These are phyloP conservation scores for Hypoxylon sp. DNA, from an alignment of 2,329 filamentous ascomycete species.

Conservation along the genomic window DNA sequence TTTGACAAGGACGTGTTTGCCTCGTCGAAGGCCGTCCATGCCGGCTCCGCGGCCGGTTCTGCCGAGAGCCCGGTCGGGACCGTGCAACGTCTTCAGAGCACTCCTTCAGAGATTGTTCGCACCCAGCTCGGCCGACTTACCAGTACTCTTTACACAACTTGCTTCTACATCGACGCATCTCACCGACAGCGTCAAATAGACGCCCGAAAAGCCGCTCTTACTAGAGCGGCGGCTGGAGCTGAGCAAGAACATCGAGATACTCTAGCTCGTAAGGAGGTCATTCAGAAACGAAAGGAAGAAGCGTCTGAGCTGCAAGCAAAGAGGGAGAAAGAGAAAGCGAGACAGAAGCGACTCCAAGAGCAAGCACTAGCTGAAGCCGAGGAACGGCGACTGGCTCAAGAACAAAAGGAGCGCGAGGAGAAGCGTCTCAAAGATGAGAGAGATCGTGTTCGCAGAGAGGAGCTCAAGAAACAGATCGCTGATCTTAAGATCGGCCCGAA, in stretches of 20 bases:
- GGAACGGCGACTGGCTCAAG: slow-evolving; percentile 86
- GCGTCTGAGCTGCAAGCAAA: slow-evolving; percentile 89
- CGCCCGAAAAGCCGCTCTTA: slow-evolving; percentile 82
- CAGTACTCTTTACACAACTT: slow-evolving; percentile 91
- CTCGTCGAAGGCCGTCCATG: slow-evolving; percentile 90
- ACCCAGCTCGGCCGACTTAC: slow-evolving; percentile 92
- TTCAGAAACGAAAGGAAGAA: slow-evolving; percentile 96
- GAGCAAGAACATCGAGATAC: slow-evolving; percentile 90
- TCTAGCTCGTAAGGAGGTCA: slow-evolving; percentile 86
- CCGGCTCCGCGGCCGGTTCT: slow-evolving; percentile 85
- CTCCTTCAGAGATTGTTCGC: slow-evolving; percentile 95
- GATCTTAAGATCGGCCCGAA: slow-evolving; percentile 92
- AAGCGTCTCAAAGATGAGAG: slow-evolving; percentile 88
- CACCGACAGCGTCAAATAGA: slow-evolving; percentile 86
- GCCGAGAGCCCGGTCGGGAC: slow-evolving; percentile 86
- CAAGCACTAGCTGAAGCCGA: slow-evolving; percentile 92
- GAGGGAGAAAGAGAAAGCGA: slow-evolving; percentile 92
- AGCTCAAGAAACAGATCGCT: slow-evolving; percentile 90
- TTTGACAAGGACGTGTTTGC: slow-evolving; percentile 99
- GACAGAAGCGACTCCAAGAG: slow-evolving; percentile 85
- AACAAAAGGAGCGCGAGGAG: slow-evolving; percentile 90
- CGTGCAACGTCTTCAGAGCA: slow-evolving; percentile 96
- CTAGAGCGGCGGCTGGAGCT: slow-evolving; percentile 86
- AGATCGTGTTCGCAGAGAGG: slow-evolving; percentile 89
- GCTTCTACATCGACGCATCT: slow-evolving; percentile 92